Evolutionary conservation across 768 basidiomycete species (phyloP), one percentile per base, ranked within the genome.

Genomic region (Udeniomyces megalosporus): DNA sequence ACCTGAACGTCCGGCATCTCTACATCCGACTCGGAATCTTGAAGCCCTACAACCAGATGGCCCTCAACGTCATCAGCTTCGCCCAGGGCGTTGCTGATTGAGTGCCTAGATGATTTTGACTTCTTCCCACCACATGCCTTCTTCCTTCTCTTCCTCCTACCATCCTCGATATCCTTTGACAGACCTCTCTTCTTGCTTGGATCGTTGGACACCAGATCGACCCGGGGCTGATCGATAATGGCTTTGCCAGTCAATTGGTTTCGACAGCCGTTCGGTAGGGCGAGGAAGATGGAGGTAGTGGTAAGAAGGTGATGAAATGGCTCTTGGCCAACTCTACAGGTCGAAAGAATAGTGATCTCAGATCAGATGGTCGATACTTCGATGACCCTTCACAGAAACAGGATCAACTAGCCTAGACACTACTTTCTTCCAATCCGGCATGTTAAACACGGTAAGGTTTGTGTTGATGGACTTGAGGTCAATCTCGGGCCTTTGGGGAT

Each of bases 171-270:
- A 6, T 28, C 26, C 0, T 46, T 28, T n/a, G 4, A 22, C 22
- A 28, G 26, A 31, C 4, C 45, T 17, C 5, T 10, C n/a, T 34
- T 28, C 35, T 32, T 28, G 35, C 8, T 14, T 22, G 24, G 12
- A n/a, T n/a, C 5, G 7, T 12, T 29, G 24, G 28, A 11, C 12
- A 35, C 6, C 26, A n/a, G 48, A 46, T 4, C 52, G 15, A 65
- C 72, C 67, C 74, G 66, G 15, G 72, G 74, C 0, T 75, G 66
- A 42, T 78, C 77, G 28, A 82, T 75, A 26, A 93, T 71, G 0
- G 86, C 83, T 38, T 77, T 76, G 4, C 92, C 92, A 0, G 84
- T 81, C 61, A 95, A 71, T 72, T 97, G 92, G 65, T 85, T 85
- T 42, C 84, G 79, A 69, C 88, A 92, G 22, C 81, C 82, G 69